These are phyloP conservation scores for Platanthera guangdongensis DNA, from an alignment of 106 monocot genomes.

Conservation along the genomic window DNA sequence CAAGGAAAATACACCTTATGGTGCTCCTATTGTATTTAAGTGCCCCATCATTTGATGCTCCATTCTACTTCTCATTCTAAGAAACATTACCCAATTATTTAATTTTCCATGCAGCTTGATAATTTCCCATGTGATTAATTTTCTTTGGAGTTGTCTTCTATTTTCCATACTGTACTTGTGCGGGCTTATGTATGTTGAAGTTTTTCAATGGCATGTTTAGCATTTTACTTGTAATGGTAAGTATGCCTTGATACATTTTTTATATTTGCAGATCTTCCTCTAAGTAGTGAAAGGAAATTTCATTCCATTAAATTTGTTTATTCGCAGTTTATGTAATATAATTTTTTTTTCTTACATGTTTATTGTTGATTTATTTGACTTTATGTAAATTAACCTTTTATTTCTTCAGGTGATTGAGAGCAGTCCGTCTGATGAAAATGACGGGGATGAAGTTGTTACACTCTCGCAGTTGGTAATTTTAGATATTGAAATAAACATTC, in stretches of 20 bases:
- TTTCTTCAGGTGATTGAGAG: conserved; percentile 82
- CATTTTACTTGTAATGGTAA: background rate
- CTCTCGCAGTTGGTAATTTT: conserved; percentile 80
- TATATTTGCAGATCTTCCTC: background rate
- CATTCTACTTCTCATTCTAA: background rate
- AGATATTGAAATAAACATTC: background rate
- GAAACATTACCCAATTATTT: background rate
- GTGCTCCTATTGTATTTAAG: background rate
- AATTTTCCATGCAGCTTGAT: background rate
- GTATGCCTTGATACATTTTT: background rate
- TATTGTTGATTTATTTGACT: conserved; percentile 5
- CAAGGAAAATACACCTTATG: background rate
- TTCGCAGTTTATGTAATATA: background rate
- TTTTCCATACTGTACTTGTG: background rate
- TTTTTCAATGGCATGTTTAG: background rate
- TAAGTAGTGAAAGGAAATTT: background rate
- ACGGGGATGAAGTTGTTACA: conserved; percentile 66
- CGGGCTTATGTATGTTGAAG: background rate
- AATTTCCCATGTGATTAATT: background rate
- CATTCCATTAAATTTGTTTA: background rate
- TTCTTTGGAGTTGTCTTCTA: background rate
- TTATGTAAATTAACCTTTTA: background rate
- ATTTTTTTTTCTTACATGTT: background rate
- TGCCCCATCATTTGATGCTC: background rate
- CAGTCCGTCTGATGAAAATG: conserved; percentile 62